phyloP scores from a whole-genome alignment of 768 basidiomycete genomes.

The Lactifluus piperatus region DNA sequence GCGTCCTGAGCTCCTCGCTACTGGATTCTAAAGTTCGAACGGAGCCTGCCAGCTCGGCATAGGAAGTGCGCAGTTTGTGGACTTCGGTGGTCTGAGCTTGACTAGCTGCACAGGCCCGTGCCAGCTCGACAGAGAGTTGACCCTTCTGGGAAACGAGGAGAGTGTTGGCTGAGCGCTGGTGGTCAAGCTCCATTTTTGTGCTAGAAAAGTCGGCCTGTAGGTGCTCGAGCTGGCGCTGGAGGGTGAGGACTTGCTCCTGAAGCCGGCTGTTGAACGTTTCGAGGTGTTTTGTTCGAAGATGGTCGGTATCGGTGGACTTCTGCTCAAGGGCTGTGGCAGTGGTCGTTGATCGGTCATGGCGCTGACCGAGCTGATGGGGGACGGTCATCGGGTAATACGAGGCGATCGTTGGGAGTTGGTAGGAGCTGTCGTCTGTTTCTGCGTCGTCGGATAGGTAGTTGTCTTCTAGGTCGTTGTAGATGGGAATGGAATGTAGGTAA shows the following conservation, averaged over 20 bases:
- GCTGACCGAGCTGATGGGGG: conserved; percentile 10
- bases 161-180: conserved; percentile 15
- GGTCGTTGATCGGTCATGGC: conserved; percentile 13
- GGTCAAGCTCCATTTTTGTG: conserved; percentile 19
- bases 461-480: conserved; percentile 15
- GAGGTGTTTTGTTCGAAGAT: conserved; percentile 6
- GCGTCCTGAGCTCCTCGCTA: conserved; percentile 26
- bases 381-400: conserved; percentile 1
- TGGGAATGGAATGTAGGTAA: conserved; percentile 15
- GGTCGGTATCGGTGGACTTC: neutral
- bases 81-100: conserved; percentile 13
- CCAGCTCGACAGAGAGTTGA: conserved; percentile 16
- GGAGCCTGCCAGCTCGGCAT: conserved; percentile 21
- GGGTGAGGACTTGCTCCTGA: conserved; percentile 16
- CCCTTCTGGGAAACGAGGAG: conserved; percentile 19
- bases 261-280: conserved; percentile 16
- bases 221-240: conserved; percentile 20
- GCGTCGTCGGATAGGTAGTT: conserved; percentile 12
- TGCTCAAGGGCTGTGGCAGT: neutral
- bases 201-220: conserved; percentile 17
- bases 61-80: conserved; percentile 23
- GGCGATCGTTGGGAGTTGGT: conserved; percentile 15
- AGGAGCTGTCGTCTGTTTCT: conserved; percentile 8
- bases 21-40: conserved; percentile 20
- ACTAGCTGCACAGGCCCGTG: conserved; percentile 7